phyloP scores from a whole-genome alignment of 1,139 yeast genomes.

The Suzukiozyma palmioleophila region DNA sequence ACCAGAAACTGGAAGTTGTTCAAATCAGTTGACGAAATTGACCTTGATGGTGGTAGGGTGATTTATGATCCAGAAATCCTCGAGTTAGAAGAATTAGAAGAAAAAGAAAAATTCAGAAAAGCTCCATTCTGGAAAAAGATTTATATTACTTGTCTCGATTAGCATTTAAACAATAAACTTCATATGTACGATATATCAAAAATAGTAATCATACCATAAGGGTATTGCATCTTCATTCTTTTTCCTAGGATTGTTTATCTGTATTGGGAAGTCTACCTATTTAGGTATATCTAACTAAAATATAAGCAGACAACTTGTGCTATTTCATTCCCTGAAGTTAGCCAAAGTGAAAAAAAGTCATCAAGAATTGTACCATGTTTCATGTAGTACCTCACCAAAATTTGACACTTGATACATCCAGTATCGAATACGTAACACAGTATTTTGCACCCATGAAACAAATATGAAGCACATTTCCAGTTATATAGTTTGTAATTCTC shows the following conservation, averaged over 20 bases:
- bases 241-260: too few species aligned
- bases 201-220: too few species aligned
- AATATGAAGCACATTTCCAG: not conserved
- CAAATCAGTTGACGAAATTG: constrained; percentile 31
- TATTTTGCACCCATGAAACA: not conserved
- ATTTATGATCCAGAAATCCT: constrained; percentile 35
- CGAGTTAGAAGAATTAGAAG: constrained; percentile 36
- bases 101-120: constrained; percentile 15
- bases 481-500: not conserved
- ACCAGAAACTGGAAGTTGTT: constrained; percentile 22
- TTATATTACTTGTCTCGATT: constrained; percentile 21
- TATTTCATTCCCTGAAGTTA: too few species aligned
- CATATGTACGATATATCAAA: not conserved
- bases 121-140: constrained; percentile 22
- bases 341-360: too few species aligned
- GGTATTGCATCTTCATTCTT: too few species aligned
- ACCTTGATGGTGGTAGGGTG: constrained; percentile 41
- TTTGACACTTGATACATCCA: too few species aligned
- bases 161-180: not conserved
- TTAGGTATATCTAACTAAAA: too few species aligned
- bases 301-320: too few species aligned
- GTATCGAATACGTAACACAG: too few species aligned
- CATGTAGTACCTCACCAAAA: too few species aligned
- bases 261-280: too few species aligned
- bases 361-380: too few species aligned